Evolutionary conservation across 2,329 filamentous ascomycete genomes (phyloP).

Genomic region (Geosmithia putterillii): DNA sequence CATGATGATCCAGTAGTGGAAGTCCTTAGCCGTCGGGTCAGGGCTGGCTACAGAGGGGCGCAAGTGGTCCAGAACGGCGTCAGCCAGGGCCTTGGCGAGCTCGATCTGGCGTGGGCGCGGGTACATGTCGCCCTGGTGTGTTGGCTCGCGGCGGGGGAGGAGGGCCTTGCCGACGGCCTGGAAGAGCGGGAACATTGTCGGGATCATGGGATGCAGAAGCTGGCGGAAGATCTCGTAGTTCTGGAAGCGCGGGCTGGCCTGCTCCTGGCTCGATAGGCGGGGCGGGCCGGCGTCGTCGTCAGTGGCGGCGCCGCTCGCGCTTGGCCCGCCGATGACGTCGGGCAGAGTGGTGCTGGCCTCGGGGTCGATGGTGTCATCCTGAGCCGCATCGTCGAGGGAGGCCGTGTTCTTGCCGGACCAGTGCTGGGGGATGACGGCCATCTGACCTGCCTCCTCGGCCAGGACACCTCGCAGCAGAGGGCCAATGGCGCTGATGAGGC

Average conservation of each 20-base stretch:
- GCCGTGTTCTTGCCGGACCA: constrained; percentile 29
- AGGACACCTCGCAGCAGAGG: constrained; percentile 67
- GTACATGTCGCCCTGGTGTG: constrained; percentile 31
- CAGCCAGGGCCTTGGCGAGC: constrained; percentile 55
- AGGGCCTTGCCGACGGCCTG: constrained; percentile 76
- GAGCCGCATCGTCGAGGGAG: background rate
- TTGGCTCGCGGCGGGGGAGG: constrained; percentile 53
- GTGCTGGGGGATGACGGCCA: constrained; percentile 58
- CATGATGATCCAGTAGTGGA: constrained; percentile 73
- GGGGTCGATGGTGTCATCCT: background rate
- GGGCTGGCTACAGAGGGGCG: constrained; percentile 28
- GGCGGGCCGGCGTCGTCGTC: constrained; percentile 5
- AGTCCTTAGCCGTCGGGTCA: constrained; percentile 46
- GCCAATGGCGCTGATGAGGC: constrained; percentile 64
- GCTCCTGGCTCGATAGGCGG: constrained; percentile 28
- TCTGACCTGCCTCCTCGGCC: constrained; percentile 72
- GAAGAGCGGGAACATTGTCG: constrained; percentile 73
- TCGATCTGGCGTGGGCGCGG: constrained; percentile 39
- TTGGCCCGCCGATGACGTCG: constrained; percentile 15
- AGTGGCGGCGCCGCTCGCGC: background rate
- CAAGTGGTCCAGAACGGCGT: constrained; percentile 57
- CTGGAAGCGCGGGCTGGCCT: constrained; percentile 34
- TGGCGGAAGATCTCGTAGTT: constrained; percentile 71
- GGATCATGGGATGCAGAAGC: constrained; percentile 66
- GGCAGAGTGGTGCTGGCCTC: constrained; percentile 8